phyloP scores from a whole-genome alignment of 2,329 filamentous ascomycete genomes.

The Hypocrella siamensis region DNA sequence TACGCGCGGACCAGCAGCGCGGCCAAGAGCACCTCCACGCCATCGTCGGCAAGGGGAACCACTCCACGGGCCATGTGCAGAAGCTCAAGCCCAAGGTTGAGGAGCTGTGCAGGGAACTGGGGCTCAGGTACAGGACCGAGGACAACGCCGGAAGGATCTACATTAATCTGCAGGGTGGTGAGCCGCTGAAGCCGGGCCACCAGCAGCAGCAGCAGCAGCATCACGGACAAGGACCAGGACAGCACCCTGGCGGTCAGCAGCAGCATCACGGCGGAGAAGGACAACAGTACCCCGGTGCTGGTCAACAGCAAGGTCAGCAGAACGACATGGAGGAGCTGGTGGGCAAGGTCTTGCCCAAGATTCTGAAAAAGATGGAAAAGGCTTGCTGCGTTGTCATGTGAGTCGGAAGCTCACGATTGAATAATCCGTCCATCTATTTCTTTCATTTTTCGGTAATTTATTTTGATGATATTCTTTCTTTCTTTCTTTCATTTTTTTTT shows the following conservation, averaged over 20 bases:
- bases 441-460: too few species aligned
- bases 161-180: constrained; percentile 66
- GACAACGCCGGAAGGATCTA: constrained; percentile 82
- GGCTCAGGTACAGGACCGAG: constrained; percentile 71
- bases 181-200: constrained; percentile 29
- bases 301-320: constrained; percentile 13
- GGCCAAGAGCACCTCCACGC: constrained; percentile 79
- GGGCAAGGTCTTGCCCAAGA: constrained; percentile 41
- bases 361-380: constrained; percentile 50
- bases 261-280: constrained; percentile 27
- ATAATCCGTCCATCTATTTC: too few species aligned
- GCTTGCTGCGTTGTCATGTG: constrained; percentile 66
- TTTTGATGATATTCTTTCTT: too few species aligned
- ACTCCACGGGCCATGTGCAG: constrained; percentile 66
- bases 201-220: constrained; percentile 15
- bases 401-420: constrained; percentile 5
- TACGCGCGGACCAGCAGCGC: constrained; percentile 56
- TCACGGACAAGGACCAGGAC: constrained; percentile 11
- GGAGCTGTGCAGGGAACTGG: constrained; percentile 67
- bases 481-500: too few species aligned
- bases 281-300: constrained; percentile 4
- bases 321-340: constrained; percentile 31
- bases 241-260: constrained; percentile 9
- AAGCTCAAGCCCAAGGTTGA: constrained; percentile 95
- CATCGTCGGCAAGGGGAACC: constrained; percentile 92